These are phyloP conservation scores for Globisporangium yorkense DNA, from an alignment of 352 stramenopile genomes.

Conservation along the genomic window DNA sequence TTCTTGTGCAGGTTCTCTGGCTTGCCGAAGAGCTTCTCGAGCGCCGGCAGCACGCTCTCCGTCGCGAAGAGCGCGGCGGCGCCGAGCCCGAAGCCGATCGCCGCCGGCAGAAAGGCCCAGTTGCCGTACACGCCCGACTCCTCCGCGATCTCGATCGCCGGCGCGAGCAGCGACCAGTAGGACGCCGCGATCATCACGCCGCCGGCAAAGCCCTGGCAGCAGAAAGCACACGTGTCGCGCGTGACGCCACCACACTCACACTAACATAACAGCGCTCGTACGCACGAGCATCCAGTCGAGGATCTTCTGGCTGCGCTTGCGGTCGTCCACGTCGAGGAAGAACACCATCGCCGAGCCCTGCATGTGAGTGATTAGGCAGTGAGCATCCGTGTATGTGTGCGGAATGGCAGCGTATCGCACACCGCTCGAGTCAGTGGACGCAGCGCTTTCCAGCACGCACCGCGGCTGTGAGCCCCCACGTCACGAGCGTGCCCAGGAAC, in stretches of 20 bases:
- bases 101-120: constrained; percentile 78
- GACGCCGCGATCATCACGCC: constrained; percentile 89
- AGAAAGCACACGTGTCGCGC: neutral
- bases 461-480: constrained; percentile 77
- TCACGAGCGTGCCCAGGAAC: constrained; percentile 77
- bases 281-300: constrained; percentile 73
- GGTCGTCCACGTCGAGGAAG: constrained; percentile 74
- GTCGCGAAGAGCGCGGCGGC: constrained; percentile 69
- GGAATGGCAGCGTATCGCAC: neutral
- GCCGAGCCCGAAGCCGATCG: constrained; percentile 79
- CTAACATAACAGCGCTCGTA: neutral
- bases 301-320: constrained; percentile 71
- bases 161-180: constrained; percentile 86
- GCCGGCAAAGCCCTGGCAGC: constrained; percentile 67
- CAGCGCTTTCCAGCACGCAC: constrained; percentile 18
- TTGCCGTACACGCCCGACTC: constrained; percentile 75
- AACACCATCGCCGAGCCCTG: constrained; percentile 77
- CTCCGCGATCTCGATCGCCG: constrained; percentile 82
- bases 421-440: neutral
- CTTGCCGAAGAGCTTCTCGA: constrained; percentile 42
- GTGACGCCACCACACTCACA: neutral
- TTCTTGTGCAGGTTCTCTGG: constrained; percentile 50
- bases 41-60: constrained; percentile 51
- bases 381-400: neutral
- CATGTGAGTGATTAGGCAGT: too few relatives aligned